Conservation (phyloP, 129 eudicot genomes). For the Flaveria bidentis region DNA sequence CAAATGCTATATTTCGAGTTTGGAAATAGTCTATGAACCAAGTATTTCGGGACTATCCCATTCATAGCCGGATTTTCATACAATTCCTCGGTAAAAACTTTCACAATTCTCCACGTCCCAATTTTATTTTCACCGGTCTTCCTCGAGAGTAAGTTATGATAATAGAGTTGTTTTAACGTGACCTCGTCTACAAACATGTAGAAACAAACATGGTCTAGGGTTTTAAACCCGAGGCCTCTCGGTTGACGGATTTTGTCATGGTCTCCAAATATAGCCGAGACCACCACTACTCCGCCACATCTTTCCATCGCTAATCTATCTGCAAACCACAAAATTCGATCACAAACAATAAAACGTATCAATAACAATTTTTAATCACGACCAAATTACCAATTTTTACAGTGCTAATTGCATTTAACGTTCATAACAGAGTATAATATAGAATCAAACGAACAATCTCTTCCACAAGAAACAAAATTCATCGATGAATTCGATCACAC, state of each 20-base stretch:
- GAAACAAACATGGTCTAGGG: conserved; percentile 69
- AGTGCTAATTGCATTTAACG: background rate
- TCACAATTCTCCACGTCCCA: conserved; percentile 81
- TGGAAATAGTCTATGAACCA: conserved; percentile 82
- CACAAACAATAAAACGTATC: background rate
- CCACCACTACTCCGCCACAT: conserved; percentile 69
- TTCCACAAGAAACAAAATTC: conserved; percentile 2
- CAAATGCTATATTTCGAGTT: conserved; percentile 80
- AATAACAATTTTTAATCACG: background rate
- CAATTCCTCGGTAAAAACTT: conserved; percentile 44
- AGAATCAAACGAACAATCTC: background rate
- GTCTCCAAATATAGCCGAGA: conserved; percentile 83
- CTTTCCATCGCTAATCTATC: conserved; percentile 65
- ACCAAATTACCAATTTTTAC: background rate
- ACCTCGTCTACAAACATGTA: conserved; percentile 76
- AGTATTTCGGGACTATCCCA: conserved; percentile 72
- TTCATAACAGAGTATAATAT: background rate
- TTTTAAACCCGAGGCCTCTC: conserved; percentile 67
- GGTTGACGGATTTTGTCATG: conserved; percentile 96
- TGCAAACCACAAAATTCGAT: conserved; percentile 25
- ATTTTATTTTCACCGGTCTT: conserved; percentile 43
- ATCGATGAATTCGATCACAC: conserved; percentile 33
- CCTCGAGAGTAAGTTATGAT: conserved; percentile 60
- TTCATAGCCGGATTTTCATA: conserved; percentile 88
- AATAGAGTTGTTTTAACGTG: conserved; percentile 53